Conservation (phyloP, 495 filamentous ascomycete genomes). For the Hypoxylon intermedium region DNA sequence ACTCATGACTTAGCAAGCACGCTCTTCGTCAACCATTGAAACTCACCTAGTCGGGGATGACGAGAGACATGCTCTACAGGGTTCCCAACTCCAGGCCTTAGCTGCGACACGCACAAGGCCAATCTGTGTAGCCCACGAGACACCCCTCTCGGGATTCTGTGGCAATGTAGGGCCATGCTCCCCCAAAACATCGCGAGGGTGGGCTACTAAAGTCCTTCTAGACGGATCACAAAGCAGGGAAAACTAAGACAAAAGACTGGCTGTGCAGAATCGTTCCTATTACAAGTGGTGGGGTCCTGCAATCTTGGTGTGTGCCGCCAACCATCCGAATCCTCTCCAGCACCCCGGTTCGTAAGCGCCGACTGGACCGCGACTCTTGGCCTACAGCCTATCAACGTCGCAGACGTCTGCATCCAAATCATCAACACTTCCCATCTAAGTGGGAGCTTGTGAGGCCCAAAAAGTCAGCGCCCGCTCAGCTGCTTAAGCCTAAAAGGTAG, state of each 20-base stretch:
- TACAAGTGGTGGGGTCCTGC: conserved; percentile 53
- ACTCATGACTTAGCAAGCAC: conserved; percentile 26
- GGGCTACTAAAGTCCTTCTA: conserved; percentile 41
- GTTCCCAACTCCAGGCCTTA: conserved; percentile 35
- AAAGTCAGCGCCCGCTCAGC: conserved; percentile 40
- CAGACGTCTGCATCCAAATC: conserved; percentile 40
- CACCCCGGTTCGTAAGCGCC: conserved; percentile 59
- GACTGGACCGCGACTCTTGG: conserved; percentile 53
- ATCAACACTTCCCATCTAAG: conserved; percentile 38
- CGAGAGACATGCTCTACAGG: conserved; percentile 42
- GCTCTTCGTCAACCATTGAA: conserved; percentile 36
- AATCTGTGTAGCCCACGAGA: conserved; percentile 56
- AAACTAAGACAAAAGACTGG: conserved; percentile 57
- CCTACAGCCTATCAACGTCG: conserved; percentile 55
- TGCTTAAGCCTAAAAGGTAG: conserved; percentile 44
- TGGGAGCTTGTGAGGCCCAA: conserved; percentile 36
- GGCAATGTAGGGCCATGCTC: conserved; percentile 46
- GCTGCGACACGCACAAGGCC: conserved; percentile 45
- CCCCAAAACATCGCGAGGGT: conserved; percentile 29
- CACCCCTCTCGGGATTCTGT: conserved; percentile 49
- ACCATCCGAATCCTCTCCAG: conserved; percentile 53
- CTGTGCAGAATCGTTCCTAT: conserved; percentile 51
- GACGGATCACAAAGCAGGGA: conserved; percentile 50
- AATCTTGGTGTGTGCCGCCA: conserved; percentile 54
- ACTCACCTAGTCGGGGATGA: conserved; percentile 40